Conservation (phyloP, 2,329 filamentous ascomycete genomes). For the Dactylellina sp. region DNA sequence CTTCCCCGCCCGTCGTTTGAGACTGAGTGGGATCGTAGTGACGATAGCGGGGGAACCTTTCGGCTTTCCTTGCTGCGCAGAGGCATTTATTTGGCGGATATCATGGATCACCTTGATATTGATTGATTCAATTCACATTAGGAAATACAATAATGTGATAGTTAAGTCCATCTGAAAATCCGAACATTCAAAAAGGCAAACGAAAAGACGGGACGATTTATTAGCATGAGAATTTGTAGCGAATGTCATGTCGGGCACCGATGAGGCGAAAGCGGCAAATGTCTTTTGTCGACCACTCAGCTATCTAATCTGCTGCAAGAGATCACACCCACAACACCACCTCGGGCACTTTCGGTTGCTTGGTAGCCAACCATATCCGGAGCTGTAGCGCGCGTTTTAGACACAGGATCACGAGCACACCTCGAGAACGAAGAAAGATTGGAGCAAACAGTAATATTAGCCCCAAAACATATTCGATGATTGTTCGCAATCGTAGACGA, state of each 20-base stretch:
- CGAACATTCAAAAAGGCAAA: conserved; percentile 24
- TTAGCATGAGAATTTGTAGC: conserved; percentile 17
- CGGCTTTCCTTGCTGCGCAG: conserved; percentile 4
- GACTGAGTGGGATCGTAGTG: background rate
- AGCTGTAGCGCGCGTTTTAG: conserved; percentile 55
- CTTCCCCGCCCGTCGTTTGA: conserved; percentile 4
- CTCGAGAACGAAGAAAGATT: conserved; percentile 46
- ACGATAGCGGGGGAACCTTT: conserved; percentile 6
- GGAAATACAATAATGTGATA: conserved; percentile 17
- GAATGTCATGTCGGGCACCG: conserved; percentile 38
- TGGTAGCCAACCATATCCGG: conserved; percentile 40
- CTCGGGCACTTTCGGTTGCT: conserved; percentile 32
- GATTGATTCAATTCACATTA: conserved; percentile 22
- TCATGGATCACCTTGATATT: conserved; percentile 8
- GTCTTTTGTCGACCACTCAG: conserved; percentile 32
- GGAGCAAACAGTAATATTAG: conserved; percentile 57
- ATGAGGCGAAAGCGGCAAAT: conserved; percentile 38
- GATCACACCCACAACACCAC: conserved; percentile 41
- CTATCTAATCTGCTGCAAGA: conserved; percentile 12
- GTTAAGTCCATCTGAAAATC: too few relatives aligned
- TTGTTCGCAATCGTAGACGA: conserved; percentile 42
- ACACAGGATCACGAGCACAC: conserved; percentile 55
- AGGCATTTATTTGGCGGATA: conserved; percentile 5
- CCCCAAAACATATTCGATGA: conserved; percentile 20
- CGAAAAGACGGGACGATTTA: conserved; percentile 29